Base-by-base conservation (phyloP, 2,329 filamentous ascomycete genomes). In the Hirsutella rhossiliensis region DNA sequence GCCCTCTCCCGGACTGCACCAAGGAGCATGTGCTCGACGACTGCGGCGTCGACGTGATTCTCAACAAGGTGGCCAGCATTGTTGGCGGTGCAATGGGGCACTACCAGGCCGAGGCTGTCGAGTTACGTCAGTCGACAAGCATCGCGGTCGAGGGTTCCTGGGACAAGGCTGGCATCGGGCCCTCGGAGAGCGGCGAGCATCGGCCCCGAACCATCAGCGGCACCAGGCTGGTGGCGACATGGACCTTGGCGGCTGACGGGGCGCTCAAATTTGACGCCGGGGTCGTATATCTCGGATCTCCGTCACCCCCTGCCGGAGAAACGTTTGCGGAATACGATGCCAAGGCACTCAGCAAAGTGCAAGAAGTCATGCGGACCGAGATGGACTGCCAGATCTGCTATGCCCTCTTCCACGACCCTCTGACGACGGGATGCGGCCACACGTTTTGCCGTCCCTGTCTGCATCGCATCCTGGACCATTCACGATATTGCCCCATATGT, bases 321-420 rank as follows among this genome's bases (percentile, higher is more conserved):
- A 53, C 59, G 4, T 57, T 53, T 29, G 52, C 56, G 2, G 55
- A 62, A 11, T 40, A 40, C 15, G 43, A 39, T 41, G 47, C 13
- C 42, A 38, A 13, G 38, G 45, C 8, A 44, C 54, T 88, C 27
- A 64, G 71, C 23, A 69, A 68, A 30, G 57, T 92, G 13, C 78
- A 78, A 52, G 74, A 82, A 23, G 66, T 70, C 1, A 70, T 78
- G 3, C 76, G 80, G 47, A 68, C 71, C 15, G 87, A 94, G 57
- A 68, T 94, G 56, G 87, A 95, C 55, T 96, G 89, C 52, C 86
- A 92, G 54, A 80, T 95, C 46, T 95, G 89, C 63, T 94, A 90
- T 60, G 76, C 80, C 36, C 62, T 94, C 19, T 84, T 90, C 59
- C 67, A 87, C 47, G 84, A 94, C 48, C 87, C 89, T 0, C 68